These are phyloP conservation scores for Suillus fuscotomentosus DNA, from an alignment of 768 basidiomycete species.

Conservation along the genomic window DNA sequence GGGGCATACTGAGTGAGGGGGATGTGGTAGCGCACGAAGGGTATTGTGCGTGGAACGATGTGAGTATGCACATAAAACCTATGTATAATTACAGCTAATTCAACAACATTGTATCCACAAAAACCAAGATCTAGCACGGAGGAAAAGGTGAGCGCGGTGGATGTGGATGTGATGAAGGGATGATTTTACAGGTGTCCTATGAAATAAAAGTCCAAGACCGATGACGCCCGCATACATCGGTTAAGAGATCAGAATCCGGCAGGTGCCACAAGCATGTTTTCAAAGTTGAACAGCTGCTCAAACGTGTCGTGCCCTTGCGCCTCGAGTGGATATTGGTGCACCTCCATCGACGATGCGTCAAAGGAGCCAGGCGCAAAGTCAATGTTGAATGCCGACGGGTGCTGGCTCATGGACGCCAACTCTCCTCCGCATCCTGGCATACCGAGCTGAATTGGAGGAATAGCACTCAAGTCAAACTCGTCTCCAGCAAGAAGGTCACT, in stretches of 20 bases:
- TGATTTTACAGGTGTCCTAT: conserved; percentile 28
- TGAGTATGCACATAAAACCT: conserved; percentile 28
- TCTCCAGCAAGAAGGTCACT: conserved; percentile 45
- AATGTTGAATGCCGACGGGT: conserved; percentile 13
- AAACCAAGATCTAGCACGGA: conserved; percentile 26
- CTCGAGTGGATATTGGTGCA: conserved; percentile 29
- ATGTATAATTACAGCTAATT: conserved; percentile 34
- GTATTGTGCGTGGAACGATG: conserved; percentile 15
- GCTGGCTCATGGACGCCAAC: conserved; percentile 13
- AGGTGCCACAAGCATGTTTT: conserved; percentile 31
- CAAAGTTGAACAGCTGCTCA: conserved; percentile 36
- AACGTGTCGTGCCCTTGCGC: conserved; percentile 34
- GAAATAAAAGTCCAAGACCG: conserved; percentile 21
- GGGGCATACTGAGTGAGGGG: conserved; percentile 20
- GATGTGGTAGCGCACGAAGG: conserved; percentile 22
- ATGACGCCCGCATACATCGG: conserved; percentile 37
- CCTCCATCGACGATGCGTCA: conserved; percentile 27
- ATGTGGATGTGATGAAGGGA: conserved; percentile 16
- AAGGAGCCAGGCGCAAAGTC: conserved; percentile 23
- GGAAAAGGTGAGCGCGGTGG: conserved; percentile 23
- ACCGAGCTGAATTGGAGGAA: conserved; percentile 64
- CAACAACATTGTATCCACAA: conserved; percentile 37
- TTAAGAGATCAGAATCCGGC: conserved; percentile 29
- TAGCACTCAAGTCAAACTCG: conserved; percentile 66
- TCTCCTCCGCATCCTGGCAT: conserved; percentile 43